Percentiles rank a stretch among this genome's conserved stretches.
These are phyloP conservation scores for Ogataea pini DNA, from an alignment of 805 yeast species.

Conservation along the genomic window DNA sequence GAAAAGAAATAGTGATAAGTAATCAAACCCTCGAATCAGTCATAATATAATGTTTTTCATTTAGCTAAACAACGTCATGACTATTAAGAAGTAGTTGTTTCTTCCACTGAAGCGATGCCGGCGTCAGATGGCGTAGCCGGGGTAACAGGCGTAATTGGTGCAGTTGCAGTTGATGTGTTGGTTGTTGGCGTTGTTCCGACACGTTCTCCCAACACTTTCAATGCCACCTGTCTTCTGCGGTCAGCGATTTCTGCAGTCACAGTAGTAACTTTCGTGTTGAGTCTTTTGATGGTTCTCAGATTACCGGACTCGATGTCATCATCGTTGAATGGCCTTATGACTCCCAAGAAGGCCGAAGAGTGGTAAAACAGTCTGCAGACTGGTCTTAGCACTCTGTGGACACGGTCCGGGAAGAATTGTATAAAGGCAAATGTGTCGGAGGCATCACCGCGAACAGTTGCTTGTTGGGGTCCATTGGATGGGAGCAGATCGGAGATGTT, in stretches of 20 bases:
- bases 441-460: conserved; percentile 72
- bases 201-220: conserved; percentile 68
- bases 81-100: neutral
- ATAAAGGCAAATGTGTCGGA: conserved; percentile 84
- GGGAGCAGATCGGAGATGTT: conserved; percentile 33
- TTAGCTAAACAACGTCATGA: too few relatives aligned
- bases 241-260: conserved; percentile 55
- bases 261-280: conserved; percentile 31
- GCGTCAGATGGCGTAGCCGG: neutral
- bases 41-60: neutral
- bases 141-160: neutral
- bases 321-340: conserved; percentile 64
- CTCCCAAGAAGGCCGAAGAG: conserved; percentile 42
- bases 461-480: conserved; percentile 19
- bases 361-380: conserved; percentile 47
- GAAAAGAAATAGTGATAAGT: conserved; percentile 2
- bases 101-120: neutral
- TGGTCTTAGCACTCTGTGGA: conserved; percentile 53
- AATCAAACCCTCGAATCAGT: neutral
- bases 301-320: conserved; percentile 74
- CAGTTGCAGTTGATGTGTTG: neutral
- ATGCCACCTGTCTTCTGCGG: conserved; percentile 74
- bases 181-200: conserved; percentile 16
- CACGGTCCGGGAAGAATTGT: conserved; percentile 75
- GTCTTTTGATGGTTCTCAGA: conserved; percentile 65